A percentile compares a stretch with the other conserved stretches of the same genome.
Evolutionary conservation across 345 rosid species (phyloP).

Genomic region (Hibiscus trionum): DNA sequence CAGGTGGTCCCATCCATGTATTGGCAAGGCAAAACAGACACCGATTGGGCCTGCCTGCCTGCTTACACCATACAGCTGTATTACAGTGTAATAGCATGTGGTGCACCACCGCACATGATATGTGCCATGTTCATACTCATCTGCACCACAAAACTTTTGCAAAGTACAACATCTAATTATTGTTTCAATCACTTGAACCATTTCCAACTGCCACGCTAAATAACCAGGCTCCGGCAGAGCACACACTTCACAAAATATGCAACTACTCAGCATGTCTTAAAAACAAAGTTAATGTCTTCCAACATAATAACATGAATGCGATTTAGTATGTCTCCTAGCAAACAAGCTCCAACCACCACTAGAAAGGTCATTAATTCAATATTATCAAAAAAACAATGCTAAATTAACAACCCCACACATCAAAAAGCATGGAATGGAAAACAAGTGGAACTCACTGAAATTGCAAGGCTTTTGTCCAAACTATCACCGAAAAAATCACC

Average conservation of each 20-base stretch:
- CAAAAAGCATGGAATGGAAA: neutral
- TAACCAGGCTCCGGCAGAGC: slow-evolving; percentile 3
- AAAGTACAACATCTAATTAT: slow-evolving; percentile 1
- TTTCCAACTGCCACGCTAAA: neutral
- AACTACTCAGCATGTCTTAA: neutral
- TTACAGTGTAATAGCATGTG: slow-evolving; percentile 1
- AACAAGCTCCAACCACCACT: neutral
- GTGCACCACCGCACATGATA: neutral
- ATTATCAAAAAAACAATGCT: neutral
- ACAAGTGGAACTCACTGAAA: slow-evolving; percentile 36
- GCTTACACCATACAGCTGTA: neutral
- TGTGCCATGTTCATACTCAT: neutral
- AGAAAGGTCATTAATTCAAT: neutral
- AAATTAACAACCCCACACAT: neutral
- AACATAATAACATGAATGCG: neutral
- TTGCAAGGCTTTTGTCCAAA: slow-evolving; percentile 12
- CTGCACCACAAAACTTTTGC: slow-evolving; percentile 1
- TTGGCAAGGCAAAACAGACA: slow-evolving; percentile 1
- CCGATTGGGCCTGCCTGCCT: neutral
- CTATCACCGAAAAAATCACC: slow-evolving; percentile 19
- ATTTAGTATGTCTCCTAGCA: neutral
- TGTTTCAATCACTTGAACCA: neutral
- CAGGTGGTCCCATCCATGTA: slow-evolving; percentile 2
- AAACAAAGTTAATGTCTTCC: neutral
- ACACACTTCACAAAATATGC: neutral